Base-by-base conservation (phyloP, 306 rosid genomes). In the Inga leiocalycina region DNA sequence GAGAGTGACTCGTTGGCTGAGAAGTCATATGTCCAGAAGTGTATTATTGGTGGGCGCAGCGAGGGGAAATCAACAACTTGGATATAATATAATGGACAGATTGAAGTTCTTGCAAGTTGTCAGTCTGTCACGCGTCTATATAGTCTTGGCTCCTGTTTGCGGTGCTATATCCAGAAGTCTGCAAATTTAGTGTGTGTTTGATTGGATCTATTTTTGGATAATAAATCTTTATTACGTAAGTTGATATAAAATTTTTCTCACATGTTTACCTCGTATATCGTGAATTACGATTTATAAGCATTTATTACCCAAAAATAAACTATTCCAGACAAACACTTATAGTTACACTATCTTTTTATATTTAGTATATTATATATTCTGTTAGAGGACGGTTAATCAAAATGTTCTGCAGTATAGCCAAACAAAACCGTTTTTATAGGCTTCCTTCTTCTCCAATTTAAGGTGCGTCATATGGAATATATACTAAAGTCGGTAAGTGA, bases 71-170 rank as follows among this genome's bases (percentile, higher is more conserved):
- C 1, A 37, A 37, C 5, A 39, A 39, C 74, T 77, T 62, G 69
- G 79, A 65, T 43, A 71, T 78, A 52, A 39, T 39, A 5, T 39
- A 39, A 0, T 78, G 81, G 80, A n/a, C 69, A 62, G 14, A 75
- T 79, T 70, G 57, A 86, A 75, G 10, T 30, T 71, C 19, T 65
- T 52, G 86, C 88, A 85, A 87, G 65, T 82, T 85, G 90, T 65
- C 79, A 79, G 78, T 79, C 67, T 34, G 76, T 54, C 61, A 17
- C 61, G 72, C n/a, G 82, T 79, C 80, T 79, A 62, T 45, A 81
- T 37, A 81, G 78, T 64, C 82, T 61, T 51, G 52, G 78, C 71
- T 73, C 51, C 81, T 79, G 45, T 73, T 80, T 71, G 77, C 24
- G 68, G 64, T 30, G 49, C n/a, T 62, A 35, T 39, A 39, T 39